phyloP scores from a whole-genome alignment of 78 protist species.

The Dictyostelium firmibasis region DNA sequence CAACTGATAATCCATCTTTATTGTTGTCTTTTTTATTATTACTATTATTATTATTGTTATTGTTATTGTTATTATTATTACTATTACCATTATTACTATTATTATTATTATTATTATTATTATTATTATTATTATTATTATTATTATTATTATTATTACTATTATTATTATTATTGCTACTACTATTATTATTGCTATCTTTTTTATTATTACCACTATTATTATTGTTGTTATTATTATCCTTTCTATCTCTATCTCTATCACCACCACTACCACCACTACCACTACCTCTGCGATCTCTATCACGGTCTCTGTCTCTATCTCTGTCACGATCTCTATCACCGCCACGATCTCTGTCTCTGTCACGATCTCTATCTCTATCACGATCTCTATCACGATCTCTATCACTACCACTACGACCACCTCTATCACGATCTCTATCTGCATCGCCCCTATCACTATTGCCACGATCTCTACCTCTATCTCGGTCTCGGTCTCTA shows the following conservation, averaged over 20 bases:
- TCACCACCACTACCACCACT: background rate
- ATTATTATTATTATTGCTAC: background rate
- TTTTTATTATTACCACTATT: background rate
- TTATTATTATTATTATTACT: background rate
- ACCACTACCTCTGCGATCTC: slow-evolving; percentile 11
- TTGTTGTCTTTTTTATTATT: background rate
- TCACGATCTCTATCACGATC: slow-evolving; percentile 19
- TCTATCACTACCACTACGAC: background rate
- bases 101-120: background rate
- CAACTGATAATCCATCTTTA: background rate
- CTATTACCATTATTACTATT: background rate
- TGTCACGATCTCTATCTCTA: slow-evolving; percentile 48
- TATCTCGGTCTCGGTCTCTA: background rate
- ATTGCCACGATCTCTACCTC: slow-evolving; percentile 11
- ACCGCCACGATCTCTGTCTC: slow-evolving; percentile 18
- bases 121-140: background rate
- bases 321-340: slow-evolving; percentile 25
- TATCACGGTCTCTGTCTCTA: background rate
- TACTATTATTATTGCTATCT: background rate
- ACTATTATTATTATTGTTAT: background rate
- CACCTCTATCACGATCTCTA: slow-evolving; percentile 18
- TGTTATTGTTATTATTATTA: background rate
- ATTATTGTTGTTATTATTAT: too few relatives aligned
- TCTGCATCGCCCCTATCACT: background rate
- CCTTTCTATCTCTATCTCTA: background rate